Evolutionary conservation across 2,329 filamentous ascomycete species (phyloP), one percentile per base, ranked within the genome.

Genomic region (Tympanopsis confertula): DNA sequence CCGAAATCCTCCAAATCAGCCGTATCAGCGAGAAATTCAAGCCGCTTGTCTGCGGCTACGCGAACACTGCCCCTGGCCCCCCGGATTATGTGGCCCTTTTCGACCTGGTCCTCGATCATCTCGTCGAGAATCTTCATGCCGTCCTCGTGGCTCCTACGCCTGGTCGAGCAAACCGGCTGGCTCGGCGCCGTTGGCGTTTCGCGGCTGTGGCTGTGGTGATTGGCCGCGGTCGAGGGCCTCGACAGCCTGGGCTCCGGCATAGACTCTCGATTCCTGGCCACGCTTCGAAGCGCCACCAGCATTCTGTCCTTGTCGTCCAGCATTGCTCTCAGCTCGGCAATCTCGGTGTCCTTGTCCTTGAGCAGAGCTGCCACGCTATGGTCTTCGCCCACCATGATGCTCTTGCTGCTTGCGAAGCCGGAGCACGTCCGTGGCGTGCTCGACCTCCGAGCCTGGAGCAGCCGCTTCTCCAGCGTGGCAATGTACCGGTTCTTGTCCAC

Each of bases 401-500:
- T 76, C 51, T 71, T 76, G 28, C 68, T 62, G 2, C 65, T 68
- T 38, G 68, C 69, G 43, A 89, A 74, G 1, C 82, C 82, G 42
- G 83, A 74, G 4, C 87, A 94, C 10, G 89, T 78, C 14, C 89
- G 78, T 5, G 86, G 89, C 38, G 93, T 86, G 58, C 88, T 95
- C 1, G 87, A 86, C 36, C 89, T 73, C 28, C 91, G 74, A 26
- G 91, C 91, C 53, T 98, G 91, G 22, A 96, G 67, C 2, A 98
- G 66, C 19, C 91, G 77, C 59, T 94, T 93, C 63, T 98, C 91
- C 13, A 98, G 62, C 0, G 91, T 96, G 19, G 82, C 74, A 48
- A 96, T 96, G 57, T 98, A 98, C 20, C 91, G 82, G 50, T 91
- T 95, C 65, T 94, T 95, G 61, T 98, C 91, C n/a, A 74, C 77